Evolutionary conservation across 352 stramenopile species (phyloP).

Genomic region (Phytophthora fragariaefolia): DNA sequence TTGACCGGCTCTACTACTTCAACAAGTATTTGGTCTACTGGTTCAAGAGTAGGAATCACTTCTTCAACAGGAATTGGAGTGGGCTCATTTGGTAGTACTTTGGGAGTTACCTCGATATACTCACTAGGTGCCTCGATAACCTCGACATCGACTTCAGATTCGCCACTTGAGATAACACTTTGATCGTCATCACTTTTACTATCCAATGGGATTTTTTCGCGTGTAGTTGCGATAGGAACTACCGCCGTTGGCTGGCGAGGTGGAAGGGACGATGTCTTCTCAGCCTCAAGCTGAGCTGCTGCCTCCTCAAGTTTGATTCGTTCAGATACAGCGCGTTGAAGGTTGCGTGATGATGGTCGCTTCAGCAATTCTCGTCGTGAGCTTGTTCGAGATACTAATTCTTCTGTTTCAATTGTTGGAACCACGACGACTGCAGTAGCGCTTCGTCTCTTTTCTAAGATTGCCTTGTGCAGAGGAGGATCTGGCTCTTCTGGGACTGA

Average conservation of each 20-base stretch:
- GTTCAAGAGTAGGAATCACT: slow-evolving; percentile 1
- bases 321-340: slow-evolving; percentile 22
- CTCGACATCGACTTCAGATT: neutral
- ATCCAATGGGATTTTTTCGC: slow-evolving; percentile 9
- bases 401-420: slow-evolving; percentile 19
- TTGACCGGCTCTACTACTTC: slow-evolving; percentile 12
- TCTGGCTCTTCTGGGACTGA: neutral
- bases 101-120: neutral
- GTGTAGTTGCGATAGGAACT: neutral
- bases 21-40: neutral
- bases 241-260: slow-evolving; percentile 11
- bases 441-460: slow-evolving; percentile 27
- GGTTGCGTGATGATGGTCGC: slow-evolving; percentile 12
- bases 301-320: slow-evolving; percentile 22
- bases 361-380: slow-evolving; percentile 14
- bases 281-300: slow-evolving; percentile 8
- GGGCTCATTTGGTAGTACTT: slow-evolving; percentile 4
- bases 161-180: neutral
- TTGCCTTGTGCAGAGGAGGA: neutral
- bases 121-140: slow-evolving; percentile 1
- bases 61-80: slow-evolving; percentile 8
- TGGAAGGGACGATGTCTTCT: neutral
- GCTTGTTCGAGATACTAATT: neutral
- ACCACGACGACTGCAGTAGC: slow-evolving; percentile 34
- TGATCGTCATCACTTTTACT: slow-evolving; percentile 5